Evolutionary conservation across 805 yeast species (phyloP).

Genomic region (Tanozyma kutaoensis): DNA sequence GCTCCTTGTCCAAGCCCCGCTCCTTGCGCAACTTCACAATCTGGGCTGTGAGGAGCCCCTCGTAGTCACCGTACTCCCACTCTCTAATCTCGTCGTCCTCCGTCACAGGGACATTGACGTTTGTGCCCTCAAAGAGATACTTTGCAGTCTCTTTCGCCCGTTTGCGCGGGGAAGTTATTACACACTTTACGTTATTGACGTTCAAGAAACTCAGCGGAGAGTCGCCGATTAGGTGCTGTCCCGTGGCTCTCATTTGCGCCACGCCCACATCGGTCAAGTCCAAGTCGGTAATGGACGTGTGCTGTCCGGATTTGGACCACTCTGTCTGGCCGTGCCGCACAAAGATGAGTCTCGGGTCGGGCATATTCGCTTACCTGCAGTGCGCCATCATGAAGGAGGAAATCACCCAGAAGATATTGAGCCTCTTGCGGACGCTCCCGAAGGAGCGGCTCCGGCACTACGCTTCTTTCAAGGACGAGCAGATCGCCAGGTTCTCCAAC

Average conservation of each 20-base stretch:
- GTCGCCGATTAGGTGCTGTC: conserved; percentile 49
- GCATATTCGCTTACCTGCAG: no score
- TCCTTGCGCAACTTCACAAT: conserved; percentile 45
- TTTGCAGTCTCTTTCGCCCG: conserved; percentile 71
- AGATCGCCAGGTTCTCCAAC: conserved; percentile 30
- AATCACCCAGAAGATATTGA: conserved; percentile 43
- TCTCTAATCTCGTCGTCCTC: conserved; percentile 65
- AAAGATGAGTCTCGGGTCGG: conserved; percentile 58
- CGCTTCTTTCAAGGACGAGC: conserved; percentile 57
- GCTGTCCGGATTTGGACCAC: conserved; percentile 91
- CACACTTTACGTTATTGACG: conserved; percentile 45
- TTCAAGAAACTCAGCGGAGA: conserved; percentile 42
- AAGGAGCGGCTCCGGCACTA: conserved; percentile 55
- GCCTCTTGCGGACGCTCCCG: conserved; percentile 49
- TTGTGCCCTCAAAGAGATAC: conserved; percentile 40
- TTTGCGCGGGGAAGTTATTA: conserved; percentile 69
- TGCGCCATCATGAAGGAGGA: conserved; percentile 30
- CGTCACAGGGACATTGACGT: conserved; percentile 30
- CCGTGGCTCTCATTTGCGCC: conserved; percentile 62
- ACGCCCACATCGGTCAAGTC: conserved; percentile 70
- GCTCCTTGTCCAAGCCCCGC: conserved; percentile 37
- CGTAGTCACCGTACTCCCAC: conserved; percentile 96
- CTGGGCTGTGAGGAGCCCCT: conserved; percentile 62
- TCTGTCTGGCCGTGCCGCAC: conserved; percentile 87
- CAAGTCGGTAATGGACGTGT: conserved; percentile 78